A percentile compares a stretch with the other conserved stretches of the same genome.
Evolutionary conservation across 345 rosid genomes (phyloP).

Genomic region (Firmiana major): DNA sequence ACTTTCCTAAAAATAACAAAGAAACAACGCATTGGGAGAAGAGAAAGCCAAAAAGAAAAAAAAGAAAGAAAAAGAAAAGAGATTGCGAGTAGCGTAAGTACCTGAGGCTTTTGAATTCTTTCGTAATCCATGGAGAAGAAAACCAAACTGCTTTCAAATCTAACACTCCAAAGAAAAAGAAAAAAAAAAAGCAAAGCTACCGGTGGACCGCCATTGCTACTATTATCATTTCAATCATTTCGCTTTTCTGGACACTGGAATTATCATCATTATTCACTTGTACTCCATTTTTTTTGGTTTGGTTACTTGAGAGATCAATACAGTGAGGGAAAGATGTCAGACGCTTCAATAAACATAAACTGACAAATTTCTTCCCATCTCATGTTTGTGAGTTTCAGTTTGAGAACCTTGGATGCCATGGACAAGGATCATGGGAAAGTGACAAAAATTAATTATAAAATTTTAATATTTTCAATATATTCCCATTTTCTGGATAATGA

Average conservation of each 20-base stretch:
- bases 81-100: slow-evolving; percentile 13
- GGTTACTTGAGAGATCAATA: slow-evolving; percentile 3
- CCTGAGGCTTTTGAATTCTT: slow-evolving; percentile 75
- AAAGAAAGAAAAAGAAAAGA: slow-evolving; percentile 1
- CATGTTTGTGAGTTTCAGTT: not conserved
- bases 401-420: slow-evolving; percentile 2
- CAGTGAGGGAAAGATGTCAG: not conserved
- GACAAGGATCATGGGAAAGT: not conserved
- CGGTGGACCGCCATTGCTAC: not conserved
- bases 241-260: not conserved
- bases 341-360: not conserved
- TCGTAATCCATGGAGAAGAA: slow-evolving; percentile 62
- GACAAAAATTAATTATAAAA: not conserved
- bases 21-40: slow-evolving; percentile 17
- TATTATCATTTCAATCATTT: not conserved
- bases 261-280: not conserved
- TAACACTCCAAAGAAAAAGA: not conserved
- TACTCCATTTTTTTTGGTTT: not conserved
- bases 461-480: not conserved
- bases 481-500: slow-evolving; percentile 4
- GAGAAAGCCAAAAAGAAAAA: slow-evolving; percentile 20
- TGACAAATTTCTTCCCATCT: not conserved
- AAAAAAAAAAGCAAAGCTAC: not conserved
- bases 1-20: slow-evolving; percentile 21
- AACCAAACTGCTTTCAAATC: not conserved